Percentiles rank a stretch among this genome's conserved stretches.
Conservation (phyloP, 345 rosid genomes). For the Populus ilicifolia region DNA sequence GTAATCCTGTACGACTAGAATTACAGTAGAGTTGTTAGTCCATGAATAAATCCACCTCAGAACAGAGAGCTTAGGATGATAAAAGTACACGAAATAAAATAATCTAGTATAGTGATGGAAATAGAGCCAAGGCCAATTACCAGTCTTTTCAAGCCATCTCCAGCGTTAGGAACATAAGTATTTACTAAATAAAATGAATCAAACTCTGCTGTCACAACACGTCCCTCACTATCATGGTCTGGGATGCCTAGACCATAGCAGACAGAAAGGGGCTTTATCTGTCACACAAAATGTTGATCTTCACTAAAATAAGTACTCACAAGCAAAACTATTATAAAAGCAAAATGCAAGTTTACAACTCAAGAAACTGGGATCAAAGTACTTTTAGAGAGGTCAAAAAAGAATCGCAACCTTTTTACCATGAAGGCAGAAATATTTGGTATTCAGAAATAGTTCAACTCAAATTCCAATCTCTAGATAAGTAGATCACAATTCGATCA, state of each 20-base stretch:
- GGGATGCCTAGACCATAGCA: conserved; percentile 68
- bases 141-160: conserved; percentile 95
- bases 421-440: not conserved
- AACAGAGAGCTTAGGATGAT: not conserved
- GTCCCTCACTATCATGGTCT: conserved; percentile 87
- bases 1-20: conserved; percentile 64
- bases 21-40: conserved; percentile 16
- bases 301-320: not conserved
- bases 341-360: not conserved
- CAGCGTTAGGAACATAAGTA: conserved; percentile 89
- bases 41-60: not conserved
- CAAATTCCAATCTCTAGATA: not conserved
- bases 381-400: too few species aligned
- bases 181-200: conserved; percentile 70
- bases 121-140: conserved; percentile 34
- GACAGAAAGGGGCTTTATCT: conserved; percentile 88
- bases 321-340: conserved; percentile 1
- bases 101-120: not conserved
- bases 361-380: not conserved
- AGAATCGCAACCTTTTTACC: not conserved
- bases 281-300: conserved; percentile 22
- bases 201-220: conserved; percentile 80
- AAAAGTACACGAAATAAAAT: conserved; percentile 5
- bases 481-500: not conserved
- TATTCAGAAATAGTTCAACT: not conserved